Conservation (phyloP, 495 filamentous ascomycete genomes). For the Xylona heveae region DNA sequence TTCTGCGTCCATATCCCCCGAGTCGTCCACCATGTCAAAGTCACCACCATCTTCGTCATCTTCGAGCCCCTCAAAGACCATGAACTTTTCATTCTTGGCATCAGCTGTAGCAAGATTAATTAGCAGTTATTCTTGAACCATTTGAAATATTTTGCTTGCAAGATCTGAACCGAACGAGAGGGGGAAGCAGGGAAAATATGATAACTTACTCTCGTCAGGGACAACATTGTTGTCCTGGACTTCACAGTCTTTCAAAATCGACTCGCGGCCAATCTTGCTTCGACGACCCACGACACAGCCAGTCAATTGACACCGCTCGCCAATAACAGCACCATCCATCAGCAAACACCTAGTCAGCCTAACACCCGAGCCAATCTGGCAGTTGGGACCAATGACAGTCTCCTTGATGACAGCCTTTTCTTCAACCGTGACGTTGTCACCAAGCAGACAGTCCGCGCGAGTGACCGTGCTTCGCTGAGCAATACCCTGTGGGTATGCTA, state of each 20-base stretch:
- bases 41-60: conserved; percentile 24
- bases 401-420: conserved; percentile 75
- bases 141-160: too few species aligned
- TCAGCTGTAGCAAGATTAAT: conserved; percentile 29
- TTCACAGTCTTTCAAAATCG: conserved; percentile 64
- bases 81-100: conserved; percentile 69
- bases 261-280: conserved; percentile 54
- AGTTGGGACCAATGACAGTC: conserved; percentile 66
- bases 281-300: conserved; percentile 65
- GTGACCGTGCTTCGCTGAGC: conserved; percentile 57
- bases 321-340: conserved; percentile 77
- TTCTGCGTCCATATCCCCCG: too few species aligned
- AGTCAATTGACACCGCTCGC: conserved; percentile 50
- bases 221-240: conserved; percentile 75
- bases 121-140: too few species aligned
- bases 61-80: conserved; percentile 61
- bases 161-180: too few species aligned
- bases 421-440: conserved; percentile 65
- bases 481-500: conserved; percentile 58
- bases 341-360: conserved; percentile 61
- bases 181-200: too few species aligned
- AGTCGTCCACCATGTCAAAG: too few species aligned
- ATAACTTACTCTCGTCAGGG: conserved; percentile 45
- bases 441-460: conserved; percentile 54
- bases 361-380: conserved; percentile 61